Conservation (phyloP, 495 filamentous ascomycete genomes). For the Xylona heveae region DNA sequence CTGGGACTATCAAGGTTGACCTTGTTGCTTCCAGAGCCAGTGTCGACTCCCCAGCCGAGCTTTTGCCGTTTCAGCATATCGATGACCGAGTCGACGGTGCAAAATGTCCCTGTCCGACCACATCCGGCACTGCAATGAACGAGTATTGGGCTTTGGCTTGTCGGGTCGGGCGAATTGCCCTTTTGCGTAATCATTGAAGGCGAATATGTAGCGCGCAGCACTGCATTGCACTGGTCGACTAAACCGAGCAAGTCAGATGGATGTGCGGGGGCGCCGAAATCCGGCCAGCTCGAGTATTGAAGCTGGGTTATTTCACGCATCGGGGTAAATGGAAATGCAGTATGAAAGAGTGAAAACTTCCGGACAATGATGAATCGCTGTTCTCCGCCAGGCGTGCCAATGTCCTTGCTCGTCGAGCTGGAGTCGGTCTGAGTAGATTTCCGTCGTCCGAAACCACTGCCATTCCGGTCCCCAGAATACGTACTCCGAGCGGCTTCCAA, state of each 20-base stretch:
- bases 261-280: constrained; percentile 84
- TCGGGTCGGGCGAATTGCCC: constrained; percentile 30
- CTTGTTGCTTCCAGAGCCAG: constrained; percentile 4
- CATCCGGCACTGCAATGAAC: constrained; percentile 95
- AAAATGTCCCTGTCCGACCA: constrained; percentile 88
- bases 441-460: neutral
- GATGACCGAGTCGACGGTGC: constrained; percentile 84
- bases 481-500: constrained; percentile 29
- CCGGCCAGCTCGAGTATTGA: constrained; percentile 87
- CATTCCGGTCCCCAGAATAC: neutral
- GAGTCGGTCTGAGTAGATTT: constrained; percentile 2
- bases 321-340: constrained; percentile 56
- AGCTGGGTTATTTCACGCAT: constrained; percentile 89
- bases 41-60: constrained; percentile 16
- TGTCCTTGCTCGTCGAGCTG: constrained; percentile 5
- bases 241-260: constrained; percentile 67
- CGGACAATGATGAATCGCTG: constrained; percentile 62
- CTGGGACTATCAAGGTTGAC: neutral
- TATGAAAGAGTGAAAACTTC: constrained; percentile 67
- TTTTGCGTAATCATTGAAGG: constrained; percentile 7
- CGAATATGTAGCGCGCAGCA: constrained; percentile 17
- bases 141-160: constrained; percentile 44
- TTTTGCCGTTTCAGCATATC: constrained; percentile 75
- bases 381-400: constrained; percentile 21
- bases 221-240: constrained; percentile 59